phyloP scores from a whole-genome alignment of 208 protist genomes.

The Trypanosomatidae sp. region DNA sequence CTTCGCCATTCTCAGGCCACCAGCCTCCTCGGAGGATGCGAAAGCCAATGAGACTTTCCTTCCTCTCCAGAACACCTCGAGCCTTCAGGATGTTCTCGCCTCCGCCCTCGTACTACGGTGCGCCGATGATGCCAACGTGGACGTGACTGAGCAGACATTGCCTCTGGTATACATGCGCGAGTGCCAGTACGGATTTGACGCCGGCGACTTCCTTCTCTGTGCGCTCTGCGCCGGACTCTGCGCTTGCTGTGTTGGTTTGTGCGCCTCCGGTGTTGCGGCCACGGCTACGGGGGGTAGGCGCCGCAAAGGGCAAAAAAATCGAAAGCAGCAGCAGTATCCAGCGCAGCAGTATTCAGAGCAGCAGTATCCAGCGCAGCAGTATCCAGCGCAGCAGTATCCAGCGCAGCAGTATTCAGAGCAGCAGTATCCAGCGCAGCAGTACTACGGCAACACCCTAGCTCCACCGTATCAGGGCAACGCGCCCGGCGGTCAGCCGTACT shows the following conservation, averaged over 20 bases:
- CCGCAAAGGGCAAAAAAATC: constrained; percentile 3
- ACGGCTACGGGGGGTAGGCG: neutral
- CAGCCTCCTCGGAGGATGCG: neutral
- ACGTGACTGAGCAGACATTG: constrained; percentile 8
- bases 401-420: constrained; percentile 4
- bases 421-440: constrained; percentile 5
- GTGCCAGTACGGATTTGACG: constrained; percentile 14
- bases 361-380: constrained; percentile 11
- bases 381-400: neutral
- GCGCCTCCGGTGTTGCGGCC: constrained; percentile 5
- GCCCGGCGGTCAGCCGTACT: neutral
- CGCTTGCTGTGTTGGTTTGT: constrained; percentile 16
- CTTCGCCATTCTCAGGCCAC: constrained; percentile 14
- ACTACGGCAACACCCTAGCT: constrained; percentile 1
- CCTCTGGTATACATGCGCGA: constrained; percentile 21
- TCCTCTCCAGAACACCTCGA: constrained; percentile 12
- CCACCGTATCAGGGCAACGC: neutral
- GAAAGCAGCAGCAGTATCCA: constrained; percentile 9
- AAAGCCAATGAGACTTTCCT: constrained; percentile 7
- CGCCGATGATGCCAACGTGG: neutral
- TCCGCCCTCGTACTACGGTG: constrained; percentile 6
- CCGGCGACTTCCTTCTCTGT: constrained; percentile 11
- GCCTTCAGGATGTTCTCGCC: constrained; percentile 19
- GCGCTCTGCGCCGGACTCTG: constrained; percentile 13
- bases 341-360: constrained; percentile 5